phyloP scores from a whole-genome alignment of 192 early-diverging fungal species.

The Gryganskiella cystojenkinii region DNA sequence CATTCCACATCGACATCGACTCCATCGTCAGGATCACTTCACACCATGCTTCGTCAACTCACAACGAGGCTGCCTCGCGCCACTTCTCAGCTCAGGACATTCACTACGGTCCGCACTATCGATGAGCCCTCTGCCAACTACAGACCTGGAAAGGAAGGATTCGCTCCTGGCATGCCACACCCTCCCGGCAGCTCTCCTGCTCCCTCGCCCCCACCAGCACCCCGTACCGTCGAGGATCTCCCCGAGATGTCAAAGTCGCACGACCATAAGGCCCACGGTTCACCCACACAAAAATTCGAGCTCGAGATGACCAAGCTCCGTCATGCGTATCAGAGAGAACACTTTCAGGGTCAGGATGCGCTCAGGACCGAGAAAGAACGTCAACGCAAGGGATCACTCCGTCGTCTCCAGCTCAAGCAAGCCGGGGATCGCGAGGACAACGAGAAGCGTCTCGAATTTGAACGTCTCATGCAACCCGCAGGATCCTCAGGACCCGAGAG shows the following conservation, averaged over 20 bases:
- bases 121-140: slow-evolving; percentile 47
- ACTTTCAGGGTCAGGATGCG: slow-evolving; percentile 16
- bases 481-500: slow-evolving; percentile 20
- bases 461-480: slow-evolving; percentile 38
- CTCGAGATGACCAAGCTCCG: slow-evolving; percentile 51
- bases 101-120: slow-evolving; percentile 40
- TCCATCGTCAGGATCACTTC: too few species aligned
- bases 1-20: slow-evolving; percentile 4
- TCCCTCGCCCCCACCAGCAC: slow-evolving; percentile 33
- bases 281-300: slow-evolving; percentile 40
- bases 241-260: slow-evolving; percentile 50
- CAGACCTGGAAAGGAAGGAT: slow-evolving; percentile 47
- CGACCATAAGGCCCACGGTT: slow-evolving; percentile 28
- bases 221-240: slow-evolving; percentile 35
- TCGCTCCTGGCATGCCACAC: slow-evolving; percentile 49
- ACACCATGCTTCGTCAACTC: slow-evolving; percentile 47
- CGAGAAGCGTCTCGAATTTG: slow-evolving; percentile 33
- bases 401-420: slow-evolving; percentile 31
- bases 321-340: slow-evolving; percentile 43
- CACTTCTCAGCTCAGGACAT: slow-evolving; percentile 17
- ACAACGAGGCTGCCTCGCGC: slow-evolving; percentile 24
- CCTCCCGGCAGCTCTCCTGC: slow-evolving; percentile 40
- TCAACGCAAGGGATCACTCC: slow-evolving; percentile 39
- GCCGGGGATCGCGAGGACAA: slow-evolving; percentile 30
- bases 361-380: slow-evolving; percentile 18